Conservation (phyloP, 176 grass and related monocot species). For the Pontederia crassipes region DNA sequence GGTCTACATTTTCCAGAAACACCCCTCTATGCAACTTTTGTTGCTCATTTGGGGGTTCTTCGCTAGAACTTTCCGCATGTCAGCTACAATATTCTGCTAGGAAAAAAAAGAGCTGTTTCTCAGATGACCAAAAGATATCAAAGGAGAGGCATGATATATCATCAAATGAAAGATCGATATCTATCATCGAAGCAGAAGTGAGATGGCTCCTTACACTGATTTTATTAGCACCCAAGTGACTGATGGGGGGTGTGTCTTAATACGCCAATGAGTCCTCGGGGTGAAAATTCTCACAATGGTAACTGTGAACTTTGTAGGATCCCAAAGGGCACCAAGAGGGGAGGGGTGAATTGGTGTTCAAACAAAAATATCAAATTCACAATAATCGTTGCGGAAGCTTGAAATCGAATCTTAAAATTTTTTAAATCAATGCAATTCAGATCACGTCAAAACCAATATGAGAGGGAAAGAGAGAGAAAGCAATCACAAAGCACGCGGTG, state of each 20-base stretch:
- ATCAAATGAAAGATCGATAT: constrained; percentile 4
- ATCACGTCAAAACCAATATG: too few relatives aligned
- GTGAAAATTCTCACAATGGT: constrained; percentile 81
- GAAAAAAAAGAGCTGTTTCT: constrained; percentile 15
- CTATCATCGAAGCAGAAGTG: constrained; percentile 1
- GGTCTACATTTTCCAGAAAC: constrained; percentile 93
- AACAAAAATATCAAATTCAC: too few relatives aligned
- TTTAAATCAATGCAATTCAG: too few relatives aligned
- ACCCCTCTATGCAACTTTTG: constrained; percentile 89
- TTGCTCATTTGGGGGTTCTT: constrained; percentile 85
- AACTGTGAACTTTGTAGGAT: constrained; percentile 91
- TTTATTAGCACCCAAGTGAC: constrained; percentile 93
- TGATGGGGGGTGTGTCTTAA: constrained; percentile 94
- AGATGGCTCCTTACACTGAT: constrained; percentile 59
- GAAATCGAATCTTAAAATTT: too few relatives aligned
- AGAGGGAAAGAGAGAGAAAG: too few relatives aligned
- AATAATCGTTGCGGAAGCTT: too few relatives aligned
- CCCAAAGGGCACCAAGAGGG: too few relatives aligned
- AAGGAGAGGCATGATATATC: neutral
- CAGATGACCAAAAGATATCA: neutral
- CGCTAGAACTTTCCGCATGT: constrained; percentile 94
- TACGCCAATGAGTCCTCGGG: constrained; percentile 85
- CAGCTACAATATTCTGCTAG: constrained; percentile 71
- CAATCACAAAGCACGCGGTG: too few relatives aligned
- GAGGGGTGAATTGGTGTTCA: too few relatives aligned